Conservation (phyloP, 345 rosid genomes). For the Brassica cretica region DNA sequence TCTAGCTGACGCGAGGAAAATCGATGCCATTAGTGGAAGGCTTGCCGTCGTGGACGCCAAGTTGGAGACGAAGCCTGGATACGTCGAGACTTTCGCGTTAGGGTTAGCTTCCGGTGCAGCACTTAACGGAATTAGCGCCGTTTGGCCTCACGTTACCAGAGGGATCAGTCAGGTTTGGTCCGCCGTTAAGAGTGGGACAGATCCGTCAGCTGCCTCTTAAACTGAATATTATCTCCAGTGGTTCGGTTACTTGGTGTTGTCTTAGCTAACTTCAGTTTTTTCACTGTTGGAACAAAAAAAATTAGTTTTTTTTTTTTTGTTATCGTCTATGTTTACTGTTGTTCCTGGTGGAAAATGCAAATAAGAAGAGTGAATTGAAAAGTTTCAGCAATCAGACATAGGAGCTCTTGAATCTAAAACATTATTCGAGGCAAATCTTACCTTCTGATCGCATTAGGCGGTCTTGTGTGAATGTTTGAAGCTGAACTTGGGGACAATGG, state of each 20-base stretch:
- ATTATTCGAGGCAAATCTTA: slow-evolving; percentile 18
- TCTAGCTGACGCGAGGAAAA: slow-evolving; percentile 53
- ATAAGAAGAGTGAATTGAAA: slow-evolving; percentile 3
- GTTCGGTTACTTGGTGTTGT: slow-evolving; percentile 8
- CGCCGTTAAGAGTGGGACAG: slow-evolving; percentile 56
- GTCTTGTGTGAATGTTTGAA: slow-evolving; percentile 45
- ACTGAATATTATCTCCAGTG: neutral
- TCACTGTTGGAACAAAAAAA: neutral
- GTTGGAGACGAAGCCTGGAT: slow-evolving; percentile 84
- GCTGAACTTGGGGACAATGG: slow-evolving; percentile 49
- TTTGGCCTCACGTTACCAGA: slow-evolving; percentile 56
- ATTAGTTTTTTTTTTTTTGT: neutral
- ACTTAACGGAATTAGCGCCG: slow-evolving; percentile 51
- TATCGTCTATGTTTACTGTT: slow-evolving; percentile 29
- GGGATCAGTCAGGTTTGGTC: slow-evolving; percentile 69
- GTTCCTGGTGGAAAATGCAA: slow-evolving; percentile 24
- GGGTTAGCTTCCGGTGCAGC: slow-evolving; percentile 78
- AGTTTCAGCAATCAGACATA: slow-evolving; percentile 16
- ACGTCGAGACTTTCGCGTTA: slow-evolving; percentile 53
- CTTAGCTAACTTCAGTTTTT: neutral
- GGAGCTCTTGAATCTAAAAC: neutral
- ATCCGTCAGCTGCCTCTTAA: slow-evolving; percentile 32
- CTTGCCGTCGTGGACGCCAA: slow-evolving; percentile 75
- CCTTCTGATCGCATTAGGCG: slow-evolving; percentile 64
- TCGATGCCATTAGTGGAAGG: slow-evolving; percentile 60